A percentile compares a stretch with the other conserved stretches of the same genome.
phyloP scores from a whole-genome alignment of 1,284 basidiomycete species.

The Veloporphyrellus conicus region DNA sequence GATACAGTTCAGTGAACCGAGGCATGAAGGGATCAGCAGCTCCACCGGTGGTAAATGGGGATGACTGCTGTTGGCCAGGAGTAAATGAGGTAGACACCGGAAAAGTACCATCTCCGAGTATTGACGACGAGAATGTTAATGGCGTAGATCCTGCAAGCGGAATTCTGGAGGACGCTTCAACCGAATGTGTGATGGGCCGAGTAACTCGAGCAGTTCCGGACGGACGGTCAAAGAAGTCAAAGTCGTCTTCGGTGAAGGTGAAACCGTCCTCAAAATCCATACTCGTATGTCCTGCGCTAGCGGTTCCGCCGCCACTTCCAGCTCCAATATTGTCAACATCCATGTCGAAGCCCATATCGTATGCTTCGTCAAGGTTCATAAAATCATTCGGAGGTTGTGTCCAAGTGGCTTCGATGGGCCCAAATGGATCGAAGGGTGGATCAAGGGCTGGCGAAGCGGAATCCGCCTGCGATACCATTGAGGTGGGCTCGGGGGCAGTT shows the following conservation, averaged over 20 bases:
- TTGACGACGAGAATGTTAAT: conserved; percentile 32
- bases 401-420: conserved; percentile 42
- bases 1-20: conserved; percentile 25
- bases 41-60: conserved; percentile 29
- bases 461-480: conserved; percentile 11
- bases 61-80: conserved; percentile 23
- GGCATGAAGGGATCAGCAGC: conserved; percentile 32
- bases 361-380: conserved; percentile 43
- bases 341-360: conserved; percentile 46
- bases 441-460: conserved; percentile 15
- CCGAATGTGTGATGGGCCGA: conserved; percentile 10
- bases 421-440: conserved; percentile 38
- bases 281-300: conserved; percentile 27
- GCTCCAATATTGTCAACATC: conserved; percentile 39
- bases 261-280: conserved; percentile 63
- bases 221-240: conserved; percentile 68
- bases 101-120: conserved; percentile 29
- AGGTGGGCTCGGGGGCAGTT: conserved; percentile 6
- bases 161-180: conserved; percentile 21
- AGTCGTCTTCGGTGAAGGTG: conserved; percentile 77
- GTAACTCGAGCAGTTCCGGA: conserved; percentile 22
- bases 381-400: conserved; percentile 38
- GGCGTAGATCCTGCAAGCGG: conserved; percentile 28
- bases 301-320: conserved; percentile 28
- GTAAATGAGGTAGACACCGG: conserved; percentile 27